Base-by-base conservation (phyloP, 2,329 filamentous ascomycete genomes). In the Leptographium radiaticola region DNA sequence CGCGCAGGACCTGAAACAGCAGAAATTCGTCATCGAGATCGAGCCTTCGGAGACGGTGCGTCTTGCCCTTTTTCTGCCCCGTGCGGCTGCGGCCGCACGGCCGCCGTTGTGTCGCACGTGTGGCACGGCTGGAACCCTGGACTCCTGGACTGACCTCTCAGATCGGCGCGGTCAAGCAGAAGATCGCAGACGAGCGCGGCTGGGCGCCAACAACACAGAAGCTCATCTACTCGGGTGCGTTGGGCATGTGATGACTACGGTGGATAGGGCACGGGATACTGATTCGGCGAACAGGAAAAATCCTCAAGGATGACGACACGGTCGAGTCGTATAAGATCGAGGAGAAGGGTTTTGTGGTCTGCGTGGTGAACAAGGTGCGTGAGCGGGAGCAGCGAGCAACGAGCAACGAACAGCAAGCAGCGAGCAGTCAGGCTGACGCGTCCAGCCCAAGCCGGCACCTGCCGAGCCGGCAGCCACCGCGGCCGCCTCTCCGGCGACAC, bases 281-380 rank as follows among this genome's bases (percentile, higher is more conserved):
- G 49, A 25, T 16, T 7, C 38, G 6, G 12, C 13, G 6, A 13
- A 10, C 49, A 96, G 90, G 93, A 74, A 98, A 98, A 76, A 97
- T 98, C 63, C 76, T 98, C 60, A 91, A 96, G 72, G 91, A 98
- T 85, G 89, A 89, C 58, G 93, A 96, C 67, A 95, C 90, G 2
- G 87, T 98, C 62, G 89, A 89, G 70, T 90, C 87, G 43, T 97
- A 97, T 76, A 95, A 89, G 72, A 97, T 98, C 59, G 91, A 98
- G 72, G 93, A 97, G 79, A 98, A 97, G 78, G 93, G 93, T 40
- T 98, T 97, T 69, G 89, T 98, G 64, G 93, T 98, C 57, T 98
- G 93, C 75, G 95, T 98, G 83, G 84, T 95, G 63, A 89, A 88
- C 67, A 97, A 97, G 87, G 90, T 95, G 74, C 53, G 55, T 54